These are phyloP conservation scores for Cercospora sp. DNA, from an alignment of 2,329 filamentous ascomycete genomes.

Conservation along the genomic window DNA sequence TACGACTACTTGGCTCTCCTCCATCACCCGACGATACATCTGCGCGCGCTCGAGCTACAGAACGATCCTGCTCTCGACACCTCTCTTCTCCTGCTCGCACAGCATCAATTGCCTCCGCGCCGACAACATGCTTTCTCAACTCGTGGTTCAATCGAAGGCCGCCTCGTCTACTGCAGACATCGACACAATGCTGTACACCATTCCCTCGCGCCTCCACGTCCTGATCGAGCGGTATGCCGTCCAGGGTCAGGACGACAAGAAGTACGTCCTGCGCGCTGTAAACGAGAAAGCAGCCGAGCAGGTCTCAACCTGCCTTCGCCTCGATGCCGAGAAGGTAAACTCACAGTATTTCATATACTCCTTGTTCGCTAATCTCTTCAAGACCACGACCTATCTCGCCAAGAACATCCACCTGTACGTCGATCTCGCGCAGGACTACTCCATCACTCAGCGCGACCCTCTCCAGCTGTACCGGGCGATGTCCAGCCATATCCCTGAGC, in stretches of 20 bases:
- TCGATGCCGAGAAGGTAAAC: not conserved
- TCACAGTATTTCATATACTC: not conserved
- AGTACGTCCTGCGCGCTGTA: not conserved
- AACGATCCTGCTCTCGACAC: not conserved
- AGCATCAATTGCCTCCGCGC: not conserved
- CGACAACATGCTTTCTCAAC: not conserved
- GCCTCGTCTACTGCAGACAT: not conserved
- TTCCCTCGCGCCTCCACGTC: not conserved
- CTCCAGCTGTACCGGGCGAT: not conserved
- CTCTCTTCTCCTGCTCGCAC: not conserved
- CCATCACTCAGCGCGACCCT: not conserved
- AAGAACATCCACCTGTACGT: not conserved
- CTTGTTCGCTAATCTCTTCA: not conserved
- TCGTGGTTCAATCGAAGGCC: not conserved
- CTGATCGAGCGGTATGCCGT: not conserved
- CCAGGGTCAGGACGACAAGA: not conserved
- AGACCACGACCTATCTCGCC: not conserved
- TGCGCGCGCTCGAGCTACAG: not conserved
- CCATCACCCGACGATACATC: not conserved
- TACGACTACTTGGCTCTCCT: not conserved
- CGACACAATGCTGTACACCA: not conserved
- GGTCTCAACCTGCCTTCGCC: not conserved
- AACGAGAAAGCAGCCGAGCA: not conserved
- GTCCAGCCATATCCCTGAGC: not conserved
- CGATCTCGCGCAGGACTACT: not conserved